Evolutionary conservation across 2,329 filamentous ascomycete species (phyloP).

Genomic region (Diaporthe sp.): DNA sequence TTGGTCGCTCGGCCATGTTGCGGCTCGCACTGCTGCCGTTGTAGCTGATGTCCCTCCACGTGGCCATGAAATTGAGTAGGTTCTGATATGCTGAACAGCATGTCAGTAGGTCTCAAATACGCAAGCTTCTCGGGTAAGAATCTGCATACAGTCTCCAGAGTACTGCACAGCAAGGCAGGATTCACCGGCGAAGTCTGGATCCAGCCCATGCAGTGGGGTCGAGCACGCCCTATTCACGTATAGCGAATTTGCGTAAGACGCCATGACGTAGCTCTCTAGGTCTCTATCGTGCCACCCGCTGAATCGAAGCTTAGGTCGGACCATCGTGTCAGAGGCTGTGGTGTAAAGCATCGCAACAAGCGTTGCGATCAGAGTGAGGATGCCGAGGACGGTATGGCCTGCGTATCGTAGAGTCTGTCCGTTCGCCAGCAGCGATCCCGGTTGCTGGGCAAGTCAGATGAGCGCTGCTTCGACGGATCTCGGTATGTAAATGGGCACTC

Average conservation of each 20-base stretch:
- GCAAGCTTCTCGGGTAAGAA: background rate
- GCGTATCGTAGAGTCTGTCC: conserved; percentile 73
- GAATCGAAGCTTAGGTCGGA: conserved; percentile 76
- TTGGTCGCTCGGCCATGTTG: conserved; percentile 61
- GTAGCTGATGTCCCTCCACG: conserved; percentile 62
- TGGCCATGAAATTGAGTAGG: conserved; percentile 68
- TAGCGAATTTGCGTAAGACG: conserved; percentile 70
- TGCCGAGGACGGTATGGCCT: conserved; percentile 70
- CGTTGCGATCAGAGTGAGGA: conserved; percentile 72
- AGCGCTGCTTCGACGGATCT: background rate
- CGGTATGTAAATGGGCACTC: conserved; percentile 29
- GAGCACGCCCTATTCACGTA: conserved; percentile 69
- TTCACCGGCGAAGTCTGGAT: conserved; percentile 45
- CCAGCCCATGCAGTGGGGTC: conserved; percentile 58
- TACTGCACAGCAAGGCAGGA: conserved; percentile 78
- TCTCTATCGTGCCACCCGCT: conserved; percentile 60
- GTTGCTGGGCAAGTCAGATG: conserved; percentile 55
- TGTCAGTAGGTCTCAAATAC: conserved; percentile 22
- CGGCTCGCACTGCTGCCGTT: conserved; percentile 54
- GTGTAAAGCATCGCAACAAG: conserved; percentile 78
- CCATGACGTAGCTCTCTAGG: conserved; percentile 66
- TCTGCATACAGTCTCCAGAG: conserved; percentile 66
- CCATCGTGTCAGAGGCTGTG: conserved; percentile 79
- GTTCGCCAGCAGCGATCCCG: conserved; percentile 78
- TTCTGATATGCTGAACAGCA: conserved; percentile 68